These are phyloP conservation scores for Cucurbita maxima DNA, from an alignment of 306 rosid species.

Conservation along the genomic window DNA sequence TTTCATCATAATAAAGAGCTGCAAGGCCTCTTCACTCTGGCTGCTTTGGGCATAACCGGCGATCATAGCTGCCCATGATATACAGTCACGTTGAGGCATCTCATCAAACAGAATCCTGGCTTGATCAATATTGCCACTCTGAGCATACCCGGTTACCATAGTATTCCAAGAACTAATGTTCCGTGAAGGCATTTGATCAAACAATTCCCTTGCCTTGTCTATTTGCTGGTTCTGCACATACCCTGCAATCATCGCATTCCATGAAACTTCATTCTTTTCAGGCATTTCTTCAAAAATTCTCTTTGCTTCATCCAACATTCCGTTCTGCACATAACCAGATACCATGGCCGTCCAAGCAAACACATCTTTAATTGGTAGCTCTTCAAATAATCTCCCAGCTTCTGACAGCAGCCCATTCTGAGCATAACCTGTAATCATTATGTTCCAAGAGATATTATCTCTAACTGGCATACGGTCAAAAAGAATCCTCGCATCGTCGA, in stretches of 20 bases:
- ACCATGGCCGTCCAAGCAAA: slow-evolving; percentile 74
- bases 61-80: slow-evolving; percentile 80
- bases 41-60: slow-evolving; percentile 71
- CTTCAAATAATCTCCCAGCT: slow-evolving; percentile 47
- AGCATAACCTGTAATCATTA: slow-evolving; percentile 69
- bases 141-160: slow-evolving; percentile 64
- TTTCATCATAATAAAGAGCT: slow-evolving; percentile 50
- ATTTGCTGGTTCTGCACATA: slow-evolving; percentile 54
- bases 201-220: slow-evolving; percentile 45
- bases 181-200: slow-evolving; percentile 56
- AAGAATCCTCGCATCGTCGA: slow-evolving; percentile 38
- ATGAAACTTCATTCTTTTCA: slow-evolving; percentile 42
- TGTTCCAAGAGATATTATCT: slow-evolving; percentile 67
- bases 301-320: slow-evolving; percentile 56
- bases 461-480: slow-evolving; percentile 50
- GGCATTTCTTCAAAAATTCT: slow-evolving; percentile 44
- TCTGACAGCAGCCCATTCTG: slow-evolving; percentile 45
- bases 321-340: slow-evolving; percentile 68
- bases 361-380: slow-evolving; percentile 46
- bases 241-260: slow-evolving; percentile 72
- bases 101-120: slow-evolving; percentile 52
- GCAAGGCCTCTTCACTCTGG: slow-evolving; percentile 58
- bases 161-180: slow-evolving; percentile 76
- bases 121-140: slow-evolving; percentile 34
- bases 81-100: slow-evolving; percentile 63